Conservation (phyloP, 306 rosid species). For the Herpetospermum pedunculosum region DNA sequence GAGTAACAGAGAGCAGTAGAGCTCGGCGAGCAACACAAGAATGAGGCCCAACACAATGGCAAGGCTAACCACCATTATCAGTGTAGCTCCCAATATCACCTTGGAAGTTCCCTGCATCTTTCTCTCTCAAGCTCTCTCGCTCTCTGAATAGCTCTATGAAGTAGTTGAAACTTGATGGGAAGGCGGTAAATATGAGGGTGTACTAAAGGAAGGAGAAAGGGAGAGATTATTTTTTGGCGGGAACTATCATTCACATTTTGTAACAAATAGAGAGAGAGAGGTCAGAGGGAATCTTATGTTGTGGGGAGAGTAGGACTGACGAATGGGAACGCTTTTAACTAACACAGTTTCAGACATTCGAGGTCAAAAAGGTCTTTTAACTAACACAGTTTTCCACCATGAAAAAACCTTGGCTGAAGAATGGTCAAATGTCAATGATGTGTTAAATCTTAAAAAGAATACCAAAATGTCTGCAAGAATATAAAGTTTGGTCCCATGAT, state of each 20-base stretch:
- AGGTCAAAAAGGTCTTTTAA: constrained; percentile 22
- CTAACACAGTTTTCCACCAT: neutral
- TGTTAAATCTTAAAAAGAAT: neutral
- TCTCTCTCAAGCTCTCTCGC: constrained; percentile 11
- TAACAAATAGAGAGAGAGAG: constrained; percentile 4
- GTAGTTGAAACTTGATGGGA: neutral
- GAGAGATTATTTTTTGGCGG: constrained; percentile 39
- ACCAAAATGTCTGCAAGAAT: neutral
- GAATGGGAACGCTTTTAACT: constrained; percentile 37
- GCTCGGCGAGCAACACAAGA: constrained; percentile 68
- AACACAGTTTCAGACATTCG: constrained; percentile 16
- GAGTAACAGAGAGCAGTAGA: constrained; percentile 85
- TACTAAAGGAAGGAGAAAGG: constrained; percentile 9
- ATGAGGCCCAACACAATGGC: constrained; percentile 73
- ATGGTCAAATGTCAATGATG: neutral
- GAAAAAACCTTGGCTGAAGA: neutral
- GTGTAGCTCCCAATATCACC: constrained; percentile 77
- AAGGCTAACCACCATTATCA: constrained; percentile 70
- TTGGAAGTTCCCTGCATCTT: constrained; percentile 82
- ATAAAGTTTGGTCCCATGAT: neutral
- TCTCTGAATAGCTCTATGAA: neutral
- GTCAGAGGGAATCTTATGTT: constrained; percentile 5
- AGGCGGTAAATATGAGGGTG: constrained; percentile 11
- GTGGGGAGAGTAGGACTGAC: constrained; percentile 23
- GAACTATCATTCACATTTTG: constrained; percentile 17